These are phyloP conservation scores for Ophiostoma sp. DNA, from an alignment of 2,329 filamentous ascomycete genomes.

Conservation along the genomic window DNA sequence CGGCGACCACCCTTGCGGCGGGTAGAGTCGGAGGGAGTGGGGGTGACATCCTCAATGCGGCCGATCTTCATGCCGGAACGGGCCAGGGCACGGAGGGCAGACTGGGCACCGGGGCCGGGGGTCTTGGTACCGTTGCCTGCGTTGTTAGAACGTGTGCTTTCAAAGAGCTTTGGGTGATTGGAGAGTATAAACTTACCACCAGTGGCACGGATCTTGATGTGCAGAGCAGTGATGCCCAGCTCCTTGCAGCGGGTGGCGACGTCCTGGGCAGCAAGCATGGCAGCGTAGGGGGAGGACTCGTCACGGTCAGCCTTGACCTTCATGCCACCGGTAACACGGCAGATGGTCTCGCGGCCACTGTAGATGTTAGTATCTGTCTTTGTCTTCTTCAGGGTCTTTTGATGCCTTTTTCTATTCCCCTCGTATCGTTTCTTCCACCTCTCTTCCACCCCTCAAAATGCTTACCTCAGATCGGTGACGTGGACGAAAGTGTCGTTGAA, in stretches of 20 bases:
- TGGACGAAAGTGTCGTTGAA: constrained; percentile 96
- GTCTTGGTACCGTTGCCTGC: constrained; percentile 98
- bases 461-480: constrained; percentile 94
- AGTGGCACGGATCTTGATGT: constrained; percentile 99
- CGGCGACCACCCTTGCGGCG: constrained; percentile 99
- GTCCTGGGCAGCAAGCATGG: constrained; percentile 99
- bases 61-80: constrained; percentile 99
- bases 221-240: constrained; percentile 78
- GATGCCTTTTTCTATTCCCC: not conserved
- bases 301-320: constrained; percentile 99
- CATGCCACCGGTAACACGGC: constrained; percentile 99
- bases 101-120: constrained; percentile 97
- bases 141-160: not conserved
- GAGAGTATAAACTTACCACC: constrained; percentile 61
- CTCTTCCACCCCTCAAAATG: constrained; percentile 34
- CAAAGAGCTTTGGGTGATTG: not conserved
- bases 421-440: constrained; percentile 9
- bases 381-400: not conserved
- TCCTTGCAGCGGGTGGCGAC: constrained; percentile 80
- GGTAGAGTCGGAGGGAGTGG: constrained; percentile 97
- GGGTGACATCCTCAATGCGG: constrained; percentile 98
- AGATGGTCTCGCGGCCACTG: constrained; percentile 99
- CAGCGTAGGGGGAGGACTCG: constrained; percentile 98
- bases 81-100: constrained; percentile 94
- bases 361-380: constrained; percentile 27